phyloP scores from a whole-genome alignment of 768 basidiomycete species.

The Hortiboletus campestris region DNA sequence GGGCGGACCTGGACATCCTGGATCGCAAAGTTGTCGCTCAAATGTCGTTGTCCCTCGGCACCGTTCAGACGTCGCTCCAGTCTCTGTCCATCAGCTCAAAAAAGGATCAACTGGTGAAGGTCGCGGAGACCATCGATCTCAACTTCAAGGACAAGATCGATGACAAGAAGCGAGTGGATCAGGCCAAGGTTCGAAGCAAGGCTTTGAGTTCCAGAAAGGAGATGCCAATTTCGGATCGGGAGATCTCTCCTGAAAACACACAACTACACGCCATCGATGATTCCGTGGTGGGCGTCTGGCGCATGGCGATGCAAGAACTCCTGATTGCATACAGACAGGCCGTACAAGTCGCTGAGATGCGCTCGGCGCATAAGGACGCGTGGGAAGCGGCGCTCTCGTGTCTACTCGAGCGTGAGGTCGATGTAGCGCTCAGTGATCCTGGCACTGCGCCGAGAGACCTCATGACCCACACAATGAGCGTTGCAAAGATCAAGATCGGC shows the following conservation, averaged over 20 bases:
- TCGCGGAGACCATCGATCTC: slow-evolving; percentile 14
- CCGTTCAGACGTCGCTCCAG: slow-evolving; percentile 29
- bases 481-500: slow-evolving; percentile 52
- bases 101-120: slow-evolving; percentile 8
- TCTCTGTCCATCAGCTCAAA: slow-evolving; percentile 26
- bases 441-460: slow-evolving; percentile 39
- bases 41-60: slow-evolving; percentile 46
- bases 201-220: slow-evolving; percentile 15
- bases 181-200: slow-evolving; percentile 12
- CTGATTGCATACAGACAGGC: slow-evolving; percentile 40
- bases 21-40: slow-evolving; percentile 58
- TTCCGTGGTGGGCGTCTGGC: slow-evolving; percentile 40
- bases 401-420: slow-evolving; percentile 49
- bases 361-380: slow-evolving; percentile 55
- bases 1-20: slow-evolving; percentile 61
- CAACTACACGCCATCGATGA: slow-evolving; percentile 32
- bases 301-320: slow-evolving; percentile 34
- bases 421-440: slow-evolving; percentile 31
- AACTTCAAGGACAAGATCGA: slow-evolving; percentile 10
- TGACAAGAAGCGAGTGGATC: slow-evolving; percentile 1
- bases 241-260: slow-evolving; percentile 26
- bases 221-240: slow-evolving; percentile 25
- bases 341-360: slow-evolving; percentile 41
- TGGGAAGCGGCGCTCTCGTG: slow-evolving; percentile 60
- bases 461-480: slow-evolving; percentile 47